These are phyloP conservation scores for Triticum dicoccoides DNA, from an alignment of 176 grass and related monocot species.

Conservation along the genomic window DNA sequence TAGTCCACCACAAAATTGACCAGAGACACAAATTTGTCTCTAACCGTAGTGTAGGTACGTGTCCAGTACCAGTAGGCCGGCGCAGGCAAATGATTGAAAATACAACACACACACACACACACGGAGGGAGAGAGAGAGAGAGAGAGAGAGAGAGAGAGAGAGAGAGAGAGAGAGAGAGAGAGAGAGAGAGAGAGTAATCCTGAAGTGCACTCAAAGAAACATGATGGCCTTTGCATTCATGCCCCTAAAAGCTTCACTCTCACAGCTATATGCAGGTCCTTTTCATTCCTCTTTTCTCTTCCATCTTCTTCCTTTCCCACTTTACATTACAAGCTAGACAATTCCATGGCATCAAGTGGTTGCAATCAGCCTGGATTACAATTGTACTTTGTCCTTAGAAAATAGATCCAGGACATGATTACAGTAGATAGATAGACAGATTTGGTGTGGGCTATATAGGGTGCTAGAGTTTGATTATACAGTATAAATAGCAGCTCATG, in stretches of 20 bases:
- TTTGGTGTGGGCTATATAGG: background rate
- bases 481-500: background rate
- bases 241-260: constrained; percentile 32
- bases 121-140: no score
- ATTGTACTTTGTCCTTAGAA: background rate
- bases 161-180: no score
- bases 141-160: no score
- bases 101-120: no score
- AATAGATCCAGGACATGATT: background rate
- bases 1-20: constrained; percentile 11
- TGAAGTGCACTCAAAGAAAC: constrained; percentile 92
- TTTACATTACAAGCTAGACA: background rate
- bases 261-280: background rate
- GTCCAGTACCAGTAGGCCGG: background rate
- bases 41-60: background rate
- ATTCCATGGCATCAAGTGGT: no score
- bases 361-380: background rate
- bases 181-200: constrained; percentile 12
- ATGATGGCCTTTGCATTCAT: constrained; percentile 1
- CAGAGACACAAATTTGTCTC: background rate
- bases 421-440: background rate
- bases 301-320: background rate
- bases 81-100: background rate
- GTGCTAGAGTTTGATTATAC: no score
- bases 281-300: background rate